Evolutionary conservation across 139 green algal genomes (phyloP).

Genomic region (Chlorella sp.): DNA sequence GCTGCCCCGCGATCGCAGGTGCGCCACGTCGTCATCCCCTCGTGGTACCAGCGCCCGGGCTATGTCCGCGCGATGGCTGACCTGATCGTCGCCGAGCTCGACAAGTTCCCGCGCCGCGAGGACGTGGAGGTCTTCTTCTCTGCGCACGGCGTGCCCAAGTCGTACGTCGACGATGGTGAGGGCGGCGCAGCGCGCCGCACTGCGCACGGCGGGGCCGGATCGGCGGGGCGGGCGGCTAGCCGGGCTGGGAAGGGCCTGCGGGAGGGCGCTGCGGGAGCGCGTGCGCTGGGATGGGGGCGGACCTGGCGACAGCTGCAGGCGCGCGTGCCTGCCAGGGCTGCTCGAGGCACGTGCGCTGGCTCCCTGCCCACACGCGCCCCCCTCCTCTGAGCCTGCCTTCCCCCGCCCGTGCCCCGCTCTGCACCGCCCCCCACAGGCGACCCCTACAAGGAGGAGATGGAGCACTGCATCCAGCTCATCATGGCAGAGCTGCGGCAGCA

Average conservation of each 20-base stretch:
- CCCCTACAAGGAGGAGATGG: slow-evolving; percentile 99
- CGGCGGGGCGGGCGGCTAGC: neutral
- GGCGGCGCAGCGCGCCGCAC: neutral
- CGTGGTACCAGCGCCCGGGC: slow-evolving; percentile 86
- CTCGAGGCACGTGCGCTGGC: neutral
- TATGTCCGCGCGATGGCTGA: slow-evolving; percentile 95
- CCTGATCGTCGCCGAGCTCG: slow-evolving; percentile 85
- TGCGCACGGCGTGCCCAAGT: slow-evolving; percentile 96
- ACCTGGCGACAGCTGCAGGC: neutral
- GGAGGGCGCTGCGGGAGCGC: neutral
- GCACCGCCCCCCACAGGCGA: slow-evolving; percentile 64
- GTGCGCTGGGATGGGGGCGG: neutral
- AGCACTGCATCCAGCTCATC: slow-evolving; percentile 97
- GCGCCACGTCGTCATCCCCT: slow-evolving; percentile 55
- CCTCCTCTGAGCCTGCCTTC: too few species aligned
- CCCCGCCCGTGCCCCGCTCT: too few species aligned
- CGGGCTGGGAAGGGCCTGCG: neutral
- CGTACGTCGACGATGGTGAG: slow-evolving; percentile 87
- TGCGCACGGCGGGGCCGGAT: too few species aligned
- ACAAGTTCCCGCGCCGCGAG: slow-evolving; percentile 47
- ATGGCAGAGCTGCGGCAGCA: slow-evolving; percentile 80
- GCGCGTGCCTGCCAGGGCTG: neutral
- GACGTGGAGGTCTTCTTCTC: slow-evolving; percentile 91
- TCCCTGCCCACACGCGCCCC: neutral
- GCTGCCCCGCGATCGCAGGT: neutral